phyloP scores from a whole-genome alignment of 208 protist species.

The Crithidia acanthocephali region DNA sequence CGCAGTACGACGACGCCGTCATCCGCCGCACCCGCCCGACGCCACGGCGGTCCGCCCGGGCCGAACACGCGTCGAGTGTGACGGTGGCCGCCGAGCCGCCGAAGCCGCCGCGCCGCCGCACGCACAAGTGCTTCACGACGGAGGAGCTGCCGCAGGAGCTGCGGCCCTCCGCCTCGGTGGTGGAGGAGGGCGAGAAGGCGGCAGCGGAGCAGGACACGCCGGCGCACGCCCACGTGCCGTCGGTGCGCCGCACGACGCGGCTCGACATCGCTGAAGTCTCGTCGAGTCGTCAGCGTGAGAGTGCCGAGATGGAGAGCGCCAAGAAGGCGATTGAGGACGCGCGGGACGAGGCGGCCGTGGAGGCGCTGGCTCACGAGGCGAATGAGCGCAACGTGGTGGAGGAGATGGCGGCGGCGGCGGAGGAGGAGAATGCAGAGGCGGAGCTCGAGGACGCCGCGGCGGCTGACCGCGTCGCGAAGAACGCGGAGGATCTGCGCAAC shows the following conservation, averaged over 20 bases:
- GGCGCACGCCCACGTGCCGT: conserved; percentile 18
- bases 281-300: conserved; percentile 10
- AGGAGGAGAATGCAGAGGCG: neutral
- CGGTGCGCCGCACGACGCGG: conserved; percentile 13
- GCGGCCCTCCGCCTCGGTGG: conserved; percentile 4
- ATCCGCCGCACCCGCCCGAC: conserved; percentile 3
- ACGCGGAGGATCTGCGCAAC: neutral
- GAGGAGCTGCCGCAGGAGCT: conserved; percentile 31
- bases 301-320: neutral
- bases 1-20: conserved; percentile 19
- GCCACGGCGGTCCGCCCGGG: neutral
- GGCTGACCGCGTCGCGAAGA: conserved; percentile 4
- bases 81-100: neutral
- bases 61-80: neutral
- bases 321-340: conserved; percentile 2
- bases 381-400: conserved; percentile 1
- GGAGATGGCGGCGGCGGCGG: conserved; percentile 13
- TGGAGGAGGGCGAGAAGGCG: conserved; percentile 9
- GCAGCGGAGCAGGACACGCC: neutral
- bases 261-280: conserved; percentile 21
- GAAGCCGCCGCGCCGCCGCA: conserved; percentile 13
- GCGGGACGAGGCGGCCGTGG: conserved; percentile 4
- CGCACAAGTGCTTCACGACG: conserved; percentile 33
- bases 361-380: conserved; percentile 8
- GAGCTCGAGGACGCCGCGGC: conserved; percentile 6